Base-by-base conservation (phyloP, 768 basidiomycete genomes). In the Stropharia rugosoannulata region DNA sequence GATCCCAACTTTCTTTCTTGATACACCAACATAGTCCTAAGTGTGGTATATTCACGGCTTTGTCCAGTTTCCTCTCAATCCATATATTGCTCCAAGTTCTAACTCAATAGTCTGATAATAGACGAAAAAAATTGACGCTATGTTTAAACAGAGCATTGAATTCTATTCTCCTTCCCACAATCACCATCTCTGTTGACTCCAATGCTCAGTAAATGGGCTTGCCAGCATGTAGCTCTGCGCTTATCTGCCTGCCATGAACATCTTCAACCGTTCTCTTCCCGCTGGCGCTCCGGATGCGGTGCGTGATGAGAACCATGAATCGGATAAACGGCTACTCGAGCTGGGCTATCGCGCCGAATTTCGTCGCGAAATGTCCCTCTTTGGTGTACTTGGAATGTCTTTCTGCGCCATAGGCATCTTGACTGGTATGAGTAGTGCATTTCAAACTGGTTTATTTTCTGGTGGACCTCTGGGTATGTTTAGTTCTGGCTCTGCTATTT, bases 361-460 rank as follows among this genome's bases (percentile, higher is more conserved):
- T 63, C 70, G 77, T n/a, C 73, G 83, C 29, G 80, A 83, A 61
- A 83, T 85, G 79, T 80, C 80, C 11, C 68, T 82, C 35, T 83
- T 80, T 50, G 82, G 82, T 19, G 83, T 85, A 35, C 69, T 83
- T 43, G 81, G 83, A 15, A 79, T 84, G 64, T 82, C 80, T 0
- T 84, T 84, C 64, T 83, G 82, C 46, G 77, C 83, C 7, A 83
- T 84, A 25, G 81, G 83, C 5, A 83, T 84, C 59, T 71, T 84
- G 10, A 83, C 81, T 5, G 81, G 83, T 27, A 83, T 82, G 80
- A 80, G 79, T 51, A 80, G 79, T 50, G 81, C 82, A 0, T 83
- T 83, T 56, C 82, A 84, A 61, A 83, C 81, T 0, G 81, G 83
- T 0, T 66, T 83, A 11, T 81, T 83, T 64, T 82, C 80, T 41